Evolutionary conservation across 345 rosid species (phyloP).

Genomic region (Barbarea vulgaris): DNA sequence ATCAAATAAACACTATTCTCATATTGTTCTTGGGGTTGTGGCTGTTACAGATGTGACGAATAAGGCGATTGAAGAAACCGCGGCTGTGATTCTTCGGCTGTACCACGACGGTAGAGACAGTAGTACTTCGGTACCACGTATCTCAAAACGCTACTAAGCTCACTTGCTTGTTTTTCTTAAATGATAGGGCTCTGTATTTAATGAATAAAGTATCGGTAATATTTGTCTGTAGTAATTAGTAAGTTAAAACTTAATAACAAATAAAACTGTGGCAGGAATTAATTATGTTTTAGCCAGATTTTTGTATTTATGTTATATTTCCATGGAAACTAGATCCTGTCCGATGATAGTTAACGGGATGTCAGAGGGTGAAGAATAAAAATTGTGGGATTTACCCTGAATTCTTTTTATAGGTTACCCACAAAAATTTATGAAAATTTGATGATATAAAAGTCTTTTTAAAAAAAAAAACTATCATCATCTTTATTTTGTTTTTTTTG

Average conservation of each 20-base stretch:
- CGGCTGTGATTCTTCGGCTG: constrained; percentile 72
- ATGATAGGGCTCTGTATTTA: not conserved
- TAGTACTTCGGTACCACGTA: constrained; percentile 65
- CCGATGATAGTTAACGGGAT: not conserved
- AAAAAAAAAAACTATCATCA: not conserved
- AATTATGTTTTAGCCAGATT: not conserved
- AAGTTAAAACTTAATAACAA: not conserved
- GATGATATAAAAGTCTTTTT: not conserved
- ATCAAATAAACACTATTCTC: not conserved
- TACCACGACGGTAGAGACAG: constrained; percentile 65
- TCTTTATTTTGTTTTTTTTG: too few relatives aligned
- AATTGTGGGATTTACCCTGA: too few relatives aligned
- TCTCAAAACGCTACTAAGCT: constrained; percentile 63
- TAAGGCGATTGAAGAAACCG: constrained; percentile 92
- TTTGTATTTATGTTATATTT: not conserved
- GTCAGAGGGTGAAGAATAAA: too few relatives aligned
- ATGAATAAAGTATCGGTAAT: not conserved
- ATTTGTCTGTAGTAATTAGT: not conserved
- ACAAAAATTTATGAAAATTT: too few relatives aligned
- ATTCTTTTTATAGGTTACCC: too few relatives aligned
- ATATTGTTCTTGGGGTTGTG: not conserved
- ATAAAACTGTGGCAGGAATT: not conserved
- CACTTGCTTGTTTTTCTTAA: constrained; percentile 12
- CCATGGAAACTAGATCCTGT: not conserved
- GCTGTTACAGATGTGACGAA: constrained; percentile 76